Evolutionary conservation across 495 filamentous ascomycete species (phyloP), one percentile per base, ranked within the genome.

Genomic region (Aspergillus egyptiacus): DNA sequence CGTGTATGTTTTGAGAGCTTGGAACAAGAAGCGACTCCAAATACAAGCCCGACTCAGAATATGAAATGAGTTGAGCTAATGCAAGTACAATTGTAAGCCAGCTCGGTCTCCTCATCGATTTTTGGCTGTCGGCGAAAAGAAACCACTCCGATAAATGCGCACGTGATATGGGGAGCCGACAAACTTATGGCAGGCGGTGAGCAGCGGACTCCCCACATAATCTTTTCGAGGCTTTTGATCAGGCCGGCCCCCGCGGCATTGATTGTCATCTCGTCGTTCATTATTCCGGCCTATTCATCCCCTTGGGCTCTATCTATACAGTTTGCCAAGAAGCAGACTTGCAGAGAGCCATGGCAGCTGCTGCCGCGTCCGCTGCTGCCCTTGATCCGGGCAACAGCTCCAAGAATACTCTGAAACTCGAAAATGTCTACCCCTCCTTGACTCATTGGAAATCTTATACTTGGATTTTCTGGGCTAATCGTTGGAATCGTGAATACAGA

Each of bases 391-490:
- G 66, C 58, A 77, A 79, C 53, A 75, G 72, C 61, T 73, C 79
- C 11, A 82, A 84, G 58, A 81, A 80, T 38, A 88, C 83, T 24
- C 64, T 88, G 44, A 87, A 87, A 62, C 73, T 88, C 43, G 84
- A 88, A 71, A 88, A 86, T 65, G 81, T 83, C 63, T 63, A 58
- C 63, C 63, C 60, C 59, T 59, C 59, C 56, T 44, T 55, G 51
- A 15, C 9, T 24, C 38, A 33, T 27, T 15, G 8, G 13, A 33
- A 8, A 32, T 34, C 8, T 27, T 15, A 32, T 28, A 5, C 11
- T 45, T 24, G 52, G 61, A 28, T 53, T 50, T 10, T 18, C 24
- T 28, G 18, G 43, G 46, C 35, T 56, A 55, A 57, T 47, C 20
- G 6, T 32, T 39, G 48, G 36, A n/a, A 37, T 49, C 38, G 18